phyloP scores from a whole-genome alignment of 169 alveolate genomes.

The Fabrea salina region DNA sequence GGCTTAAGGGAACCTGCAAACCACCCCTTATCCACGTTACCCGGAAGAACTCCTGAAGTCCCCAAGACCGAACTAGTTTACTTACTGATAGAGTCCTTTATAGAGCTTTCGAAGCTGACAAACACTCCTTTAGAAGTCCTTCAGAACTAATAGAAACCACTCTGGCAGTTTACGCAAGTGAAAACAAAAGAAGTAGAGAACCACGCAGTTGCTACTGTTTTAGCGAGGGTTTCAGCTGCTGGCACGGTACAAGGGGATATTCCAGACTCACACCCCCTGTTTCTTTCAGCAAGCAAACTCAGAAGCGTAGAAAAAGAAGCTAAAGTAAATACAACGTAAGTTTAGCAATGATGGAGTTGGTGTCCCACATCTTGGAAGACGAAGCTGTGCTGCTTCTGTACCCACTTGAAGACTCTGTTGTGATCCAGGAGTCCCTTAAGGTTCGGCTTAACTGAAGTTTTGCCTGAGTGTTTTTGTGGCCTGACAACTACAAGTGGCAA shows the following conservation, averaged over 20 bases:
- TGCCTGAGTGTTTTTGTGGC: neutral
- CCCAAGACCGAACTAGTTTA: neutral
- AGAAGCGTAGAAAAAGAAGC: neutral
- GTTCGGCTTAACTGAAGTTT: constrained; percentile 3
- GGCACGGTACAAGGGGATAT: neutral
- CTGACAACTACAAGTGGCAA: constrained; percentile 8
- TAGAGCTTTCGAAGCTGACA: neutral
- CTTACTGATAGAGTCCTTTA: neutral
- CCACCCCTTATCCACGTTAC: neutral
- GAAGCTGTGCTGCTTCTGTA: neutral
- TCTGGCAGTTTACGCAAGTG: neutral
- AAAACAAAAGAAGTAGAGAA: neutral
- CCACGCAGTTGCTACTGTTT: neutral
- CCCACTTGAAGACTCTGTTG: neutral
- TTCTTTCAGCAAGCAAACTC: neutral
- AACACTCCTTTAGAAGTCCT: neutral
- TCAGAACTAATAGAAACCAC: neutral
- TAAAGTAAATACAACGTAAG: neutral
- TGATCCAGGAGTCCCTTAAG: neutral
- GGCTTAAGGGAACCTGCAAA: neutral
- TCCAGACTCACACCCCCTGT: neutral
- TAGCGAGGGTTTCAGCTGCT: neutral
- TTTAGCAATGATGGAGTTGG: neutral
- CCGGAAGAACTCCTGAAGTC: neutral
- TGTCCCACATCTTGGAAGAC: neutral